phyloP scores from a whole-genome alignment of 2,329 filamentous ascomycete species.

The Fusarium nisikadoi region DNA sequence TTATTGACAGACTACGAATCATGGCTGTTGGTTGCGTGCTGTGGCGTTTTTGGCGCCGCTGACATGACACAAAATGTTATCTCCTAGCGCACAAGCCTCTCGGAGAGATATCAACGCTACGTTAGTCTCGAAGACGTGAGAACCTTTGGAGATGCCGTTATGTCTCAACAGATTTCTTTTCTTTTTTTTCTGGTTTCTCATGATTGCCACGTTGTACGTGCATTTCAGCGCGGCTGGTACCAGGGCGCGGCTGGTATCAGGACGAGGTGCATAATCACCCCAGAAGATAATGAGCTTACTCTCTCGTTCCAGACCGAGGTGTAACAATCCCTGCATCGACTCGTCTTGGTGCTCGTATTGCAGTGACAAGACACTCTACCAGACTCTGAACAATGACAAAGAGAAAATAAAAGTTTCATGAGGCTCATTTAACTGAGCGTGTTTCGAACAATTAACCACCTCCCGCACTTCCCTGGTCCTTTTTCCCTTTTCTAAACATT shows the following conservation, averaged over 20 bases:
- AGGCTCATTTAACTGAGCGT: neutral
- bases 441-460: neutral
- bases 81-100: neutral
- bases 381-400: neutral
- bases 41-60: constrained; percentile 3
- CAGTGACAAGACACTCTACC: neutral
- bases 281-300: neutral
- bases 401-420: neutral
- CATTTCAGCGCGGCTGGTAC: constrained; percentile 15
- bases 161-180: constrained; percentile 1
- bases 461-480: constrained; percentile 12
- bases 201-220: constrained; percentile 10
- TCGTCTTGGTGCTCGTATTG: neutral
- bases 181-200: neutral
- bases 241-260: neutral
- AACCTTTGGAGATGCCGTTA: neutral
- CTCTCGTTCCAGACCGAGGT: neutral
- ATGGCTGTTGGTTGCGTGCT: neutral
- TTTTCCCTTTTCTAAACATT: constrained; percentile 18
- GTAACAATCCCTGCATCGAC: neutral
- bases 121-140: neutral
- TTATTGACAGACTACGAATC: neutral
- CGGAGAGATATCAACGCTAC: neutral
- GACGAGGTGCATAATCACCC: constrained; percentile 25
- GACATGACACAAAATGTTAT: neutral